Evolutionary conservation across 148 eudicot species (phyloP).

Genomic region (Dianthus caryophyllus): DNA sequence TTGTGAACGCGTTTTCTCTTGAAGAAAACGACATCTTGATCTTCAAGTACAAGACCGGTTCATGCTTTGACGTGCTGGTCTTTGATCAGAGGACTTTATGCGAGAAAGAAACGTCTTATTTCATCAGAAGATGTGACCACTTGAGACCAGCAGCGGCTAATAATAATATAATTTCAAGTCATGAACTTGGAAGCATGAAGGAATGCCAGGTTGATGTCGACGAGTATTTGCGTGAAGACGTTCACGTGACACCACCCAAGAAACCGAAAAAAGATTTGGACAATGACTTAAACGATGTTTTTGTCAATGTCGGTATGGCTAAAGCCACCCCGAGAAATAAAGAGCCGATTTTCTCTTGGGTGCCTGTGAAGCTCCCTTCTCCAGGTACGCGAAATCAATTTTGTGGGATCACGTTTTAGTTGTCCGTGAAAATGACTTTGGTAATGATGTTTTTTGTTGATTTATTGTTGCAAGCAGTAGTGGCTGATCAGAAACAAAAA

Average conservation of each 20-base stretch:
- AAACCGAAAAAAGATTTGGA: slow-evolving; percentile 15
- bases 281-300: neutral
- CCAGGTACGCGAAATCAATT: neutral
- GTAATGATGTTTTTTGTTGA: neutral
- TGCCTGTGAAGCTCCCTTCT: slow-evolving; percentile 17
- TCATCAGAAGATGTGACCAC: slow-evolving; percentile 40
- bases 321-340: slow-evolving; percentile 10
- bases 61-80: slow-evolving; percentile 38
- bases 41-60: slow-evolving; percentile 43
- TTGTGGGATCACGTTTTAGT: neutral
- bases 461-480: neutral
- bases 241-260: slow-evolving; percentile 14
- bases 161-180: neutral
- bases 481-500: slow-evolving; percentile 9
- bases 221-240: slow-evolving; percentile 22
- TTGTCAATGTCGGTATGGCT: neutral
- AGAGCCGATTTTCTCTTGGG: slow-evolving; percentile 8
- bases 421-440: neutral
- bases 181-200: slow-evolving; percentile 12
- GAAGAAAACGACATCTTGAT: slow-evolving; percentile 42
- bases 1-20: slow-evolving; percentile 38
- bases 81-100: slow-evolving; percentile 40
- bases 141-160: neutral
- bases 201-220: slow-evolving; percentile 20
- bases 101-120: slow-evolving; percentile 50